Evolutionary conservation across 192 early-diverging fungal genomes (phyloP).

Genomic region (Radiomyces spectabilis): DNA sequence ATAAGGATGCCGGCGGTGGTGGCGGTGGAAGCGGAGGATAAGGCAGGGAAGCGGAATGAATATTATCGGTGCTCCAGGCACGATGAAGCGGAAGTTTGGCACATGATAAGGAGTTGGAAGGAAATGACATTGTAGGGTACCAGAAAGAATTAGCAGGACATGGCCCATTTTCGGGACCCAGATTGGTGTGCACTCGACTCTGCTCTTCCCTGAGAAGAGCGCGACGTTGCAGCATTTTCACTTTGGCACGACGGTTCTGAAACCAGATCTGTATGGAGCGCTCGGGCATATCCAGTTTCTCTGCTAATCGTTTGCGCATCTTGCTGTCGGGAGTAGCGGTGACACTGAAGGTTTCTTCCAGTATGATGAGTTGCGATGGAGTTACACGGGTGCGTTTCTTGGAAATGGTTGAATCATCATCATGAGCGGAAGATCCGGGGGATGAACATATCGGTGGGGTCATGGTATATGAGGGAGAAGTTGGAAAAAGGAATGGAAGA

Average conservation of each 20-base stretch:
- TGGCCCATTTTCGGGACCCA: too few relatives aligned
- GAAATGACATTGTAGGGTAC: background rate
- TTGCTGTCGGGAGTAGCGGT: constrained; percentile 59
- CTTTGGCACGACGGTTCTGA: constrained; percentile 74
- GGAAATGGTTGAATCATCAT: constrained; percentile 2
- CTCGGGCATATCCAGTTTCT: constrained; percentile 58
- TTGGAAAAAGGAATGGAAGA: background rate
- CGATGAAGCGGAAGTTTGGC: constrained; percentile 14
- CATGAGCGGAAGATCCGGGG: background rate
- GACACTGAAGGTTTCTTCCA: constrained; percentile 58
- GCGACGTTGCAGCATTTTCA: constrained; percentile 49
- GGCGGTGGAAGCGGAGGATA: background rate
- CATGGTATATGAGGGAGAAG: background rate
- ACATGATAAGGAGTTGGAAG: too few relatives aligned
- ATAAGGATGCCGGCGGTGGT: background rate
- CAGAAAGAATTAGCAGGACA: background rate
- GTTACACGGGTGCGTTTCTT: constrained; percentile 64
- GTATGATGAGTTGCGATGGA: constrained; percentile 46
- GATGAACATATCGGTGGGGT: background rate
- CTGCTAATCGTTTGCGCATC: constrained; percentile 56
- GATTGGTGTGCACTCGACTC: too few relatives aligned
- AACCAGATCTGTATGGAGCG: constrained; percentile 83
- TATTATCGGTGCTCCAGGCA: constrained; percentile 22
- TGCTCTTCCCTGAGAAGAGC: constrained; percentile 25
- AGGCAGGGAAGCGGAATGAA: too few relatives aligned